Base-by-base conservation (phyloP, 2,329 filamentous ascomycete species). In the Ophiostoma montium region DNA sequence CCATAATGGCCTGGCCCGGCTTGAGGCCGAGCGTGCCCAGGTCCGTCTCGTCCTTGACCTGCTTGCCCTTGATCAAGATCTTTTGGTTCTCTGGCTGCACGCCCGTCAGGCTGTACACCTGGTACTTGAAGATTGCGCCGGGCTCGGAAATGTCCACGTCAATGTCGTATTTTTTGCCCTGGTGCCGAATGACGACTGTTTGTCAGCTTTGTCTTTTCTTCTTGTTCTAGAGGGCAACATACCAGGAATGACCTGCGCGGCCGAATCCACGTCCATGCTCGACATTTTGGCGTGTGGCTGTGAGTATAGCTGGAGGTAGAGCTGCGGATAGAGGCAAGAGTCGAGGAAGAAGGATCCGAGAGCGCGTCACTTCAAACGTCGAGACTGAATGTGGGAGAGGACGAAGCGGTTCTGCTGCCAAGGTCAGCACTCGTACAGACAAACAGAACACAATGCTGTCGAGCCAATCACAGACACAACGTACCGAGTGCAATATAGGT, bases 31-130 rank as follows among this genome's bases (percentile, higher is more conserved):
- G 75, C 59, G 82, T 84, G 56, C 80, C 80, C 65, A 98, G 80
- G 52, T 87, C 82, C 51, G 87, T 86, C 61, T 96, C 88, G 77
- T 98, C 85, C 67, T 95, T 98, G 58, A 98, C 79, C 66, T 94
- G 87, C 55, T 86, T 86, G 56, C 88, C 88, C 68, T 95, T 95
- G 65, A 95, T 79, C 50, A 98, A 70, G 58, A 98, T 86, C 70
- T 96, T 96, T 67, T 98, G 94, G 54, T 90, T 84, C 54, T 94
- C 86, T 56, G 92, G 92, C 63, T 96, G 92, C 61, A 98, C 92
- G 53, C 86, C 88, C 43, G 92, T 98, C 50, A 98, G 72, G 54
- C 89, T 95, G 70, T 84, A 98, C 51, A 98, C 78, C 65, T 96
- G 92, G 61, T 85, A 86, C 66, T 96, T 98, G 72, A 98, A 87